phyloP scores from a whole-genome alignment of 78 protist genomes.

The Isochrysis galbana region DNA sequence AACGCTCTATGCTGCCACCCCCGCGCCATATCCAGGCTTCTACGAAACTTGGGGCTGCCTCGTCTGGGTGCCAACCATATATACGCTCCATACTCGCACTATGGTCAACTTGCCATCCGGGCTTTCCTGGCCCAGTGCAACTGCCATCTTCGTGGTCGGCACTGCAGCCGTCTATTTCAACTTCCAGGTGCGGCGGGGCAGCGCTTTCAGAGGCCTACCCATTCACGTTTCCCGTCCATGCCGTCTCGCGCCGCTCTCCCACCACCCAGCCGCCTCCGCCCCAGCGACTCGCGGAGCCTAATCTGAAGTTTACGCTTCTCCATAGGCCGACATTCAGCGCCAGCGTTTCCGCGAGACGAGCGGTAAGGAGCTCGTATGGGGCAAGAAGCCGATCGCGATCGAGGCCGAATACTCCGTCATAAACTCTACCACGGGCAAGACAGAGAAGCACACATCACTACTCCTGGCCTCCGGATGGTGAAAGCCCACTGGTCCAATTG shows the following conservation, averaged over 20 bases:
- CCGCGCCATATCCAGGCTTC: neutral
- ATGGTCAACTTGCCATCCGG: neutral
- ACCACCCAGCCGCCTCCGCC: too few species aligned
- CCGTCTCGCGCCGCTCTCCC: too few species aligned
- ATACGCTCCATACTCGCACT: constrained; percentile 21
- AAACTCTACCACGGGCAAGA: neutral
- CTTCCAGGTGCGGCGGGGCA: too few species aligned
- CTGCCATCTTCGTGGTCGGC: neutral
- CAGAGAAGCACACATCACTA: neutral
- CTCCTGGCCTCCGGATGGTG: constrained; percentile 15
- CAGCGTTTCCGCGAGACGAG: neutral
- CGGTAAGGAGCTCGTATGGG: neutral
- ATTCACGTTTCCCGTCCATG: too few species aligned
- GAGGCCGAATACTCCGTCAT: neutral
- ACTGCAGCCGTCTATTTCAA: neutral
- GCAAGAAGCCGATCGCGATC: neutral
- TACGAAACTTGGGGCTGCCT: constrained; percentile 28
- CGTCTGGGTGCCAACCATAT: neutral
- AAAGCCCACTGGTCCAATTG: too few species aligned
- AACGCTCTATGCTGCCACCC: too few species aligned
- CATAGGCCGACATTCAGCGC: neutral
- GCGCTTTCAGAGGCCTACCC: too few species aligned
- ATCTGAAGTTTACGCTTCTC: too few species aligned
- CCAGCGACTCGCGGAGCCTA: too few species aligned
- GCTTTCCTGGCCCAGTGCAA: neutral